phyloP scores from a whole-genome alignment of 768 basidiomycete genomes.

The Calocybe cyanea region DNA sequence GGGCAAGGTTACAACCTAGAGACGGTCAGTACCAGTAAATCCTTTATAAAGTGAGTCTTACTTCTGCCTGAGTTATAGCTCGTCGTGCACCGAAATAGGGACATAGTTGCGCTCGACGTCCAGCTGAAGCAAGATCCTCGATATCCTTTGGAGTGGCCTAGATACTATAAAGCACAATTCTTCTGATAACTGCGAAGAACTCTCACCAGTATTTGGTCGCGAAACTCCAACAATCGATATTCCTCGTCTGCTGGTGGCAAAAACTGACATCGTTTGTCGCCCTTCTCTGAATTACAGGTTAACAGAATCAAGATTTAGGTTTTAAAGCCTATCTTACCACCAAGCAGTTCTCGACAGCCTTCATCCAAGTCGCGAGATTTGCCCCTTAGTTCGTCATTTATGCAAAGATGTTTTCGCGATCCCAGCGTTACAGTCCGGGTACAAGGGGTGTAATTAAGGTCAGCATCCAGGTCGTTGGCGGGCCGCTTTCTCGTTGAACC shows the following conservation, averaged over 20 bases:
- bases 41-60: slow-evolving; percentile 21
- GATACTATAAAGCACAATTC: background rate
- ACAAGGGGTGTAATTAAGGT: slow-evolving; percentile 16
- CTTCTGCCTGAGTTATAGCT: slow-evolving; percentile 90
- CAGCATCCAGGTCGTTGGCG: slow-evolving; percentile 24
- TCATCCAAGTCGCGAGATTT: slow-evolving; percentile 77
- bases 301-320: background rate
- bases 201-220: slow-evolving; percentile 81
- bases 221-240: slow-evolving; percentile 68
- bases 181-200: background rate
- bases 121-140: slow-evolving; percentile 80
- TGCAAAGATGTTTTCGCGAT: slow-evolving; percentile 88
- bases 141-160: slow-evolving; percentile 92
- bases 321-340: slow-evolving; percentile 39
- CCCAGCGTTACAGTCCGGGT: slow-evolving; percentile 80
- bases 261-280: slow-evolving; percentile 68
- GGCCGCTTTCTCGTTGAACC: slow-evolving; percentile 17
- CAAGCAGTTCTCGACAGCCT: slow-evolving; percentile 76
- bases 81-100: slow-evolving; percentile 91
- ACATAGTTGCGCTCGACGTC: slow-evolving; percentile 67
- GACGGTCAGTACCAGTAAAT: background rate
- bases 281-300: slow-evolving; percentile 42
- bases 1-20: slow-evolving; percentile 83
- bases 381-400: slow-evolving; percentile 73
- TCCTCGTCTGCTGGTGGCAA: slow-evolving; percentile 73